These are phyloP conservation scores for Claviceps sp. DNA, from an alignment of 2,329 filamentous ascomycete genomes.

Conservation along the genomic window DNA sequence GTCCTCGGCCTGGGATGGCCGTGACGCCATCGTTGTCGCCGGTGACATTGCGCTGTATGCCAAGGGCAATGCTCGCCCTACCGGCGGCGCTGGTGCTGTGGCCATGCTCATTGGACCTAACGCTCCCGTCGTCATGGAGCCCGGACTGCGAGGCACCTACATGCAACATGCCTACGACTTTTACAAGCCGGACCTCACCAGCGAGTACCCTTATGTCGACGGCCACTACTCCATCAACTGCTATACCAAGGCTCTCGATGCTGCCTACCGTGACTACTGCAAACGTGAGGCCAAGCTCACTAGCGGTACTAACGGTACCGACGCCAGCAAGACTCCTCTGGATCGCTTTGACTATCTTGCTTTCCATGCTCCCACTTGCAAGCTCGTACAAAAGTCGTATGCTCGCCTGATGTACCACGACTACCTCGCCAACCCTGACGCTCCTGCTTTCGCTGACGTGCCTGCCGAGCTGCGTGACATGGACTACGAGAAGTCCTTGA, in stretches of 20 bases:
- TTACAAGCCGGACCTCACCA: constrained; percentile 80
- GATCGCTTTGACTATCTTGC: constrained; percentile 75
- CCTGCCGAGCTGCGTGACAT: constrained; percentile 64
- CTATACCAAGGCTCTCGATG: constrained; percentile 70
- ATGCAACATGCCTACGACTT: constrained; percentile 81
- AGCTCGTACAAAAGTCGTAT: constrained; percentile 76
- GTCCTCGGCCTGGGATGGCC: constrained; percentile 76
- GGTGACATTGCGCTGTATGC: constrained; percentile 79
- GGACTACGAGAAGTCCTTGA: constrained; percentile 66
- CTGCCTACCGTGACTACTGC: constrained; percentile 69
- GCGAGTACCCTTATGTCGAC: constrained; percentile 77
- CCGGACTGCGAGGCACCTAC: constrained; percentile 66
- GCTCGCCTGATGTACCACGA: constrained; percentile 77
- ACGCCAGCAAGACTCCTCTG: constrained; percentile 44
- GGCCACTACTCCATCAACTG: constrained; percentile 73
- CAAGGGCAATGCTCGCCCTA: constrained; percentile 70
- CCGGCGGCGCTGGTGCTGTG: constrained; percentile 66
- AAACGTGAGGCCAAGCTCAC: constrained; percentile 51
- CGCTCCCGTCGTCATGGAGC: constrained; percentile 63
- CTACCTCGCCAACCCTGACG: constrained; percentile 57
- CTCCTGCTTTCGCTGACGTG: constrained; percentile 58
- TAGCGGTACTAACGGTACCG: constrained; percentile 37
- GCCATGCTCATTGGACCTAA: constrained; percentile 69
- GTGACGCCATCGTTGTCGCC: constrained; percentile 66
- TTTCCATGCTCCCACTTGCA: constrained; percentile 80